phyloP scores from a whole-genome alignment of 78 protist species.

The Anaeramoeba flamelloides region DNA sequence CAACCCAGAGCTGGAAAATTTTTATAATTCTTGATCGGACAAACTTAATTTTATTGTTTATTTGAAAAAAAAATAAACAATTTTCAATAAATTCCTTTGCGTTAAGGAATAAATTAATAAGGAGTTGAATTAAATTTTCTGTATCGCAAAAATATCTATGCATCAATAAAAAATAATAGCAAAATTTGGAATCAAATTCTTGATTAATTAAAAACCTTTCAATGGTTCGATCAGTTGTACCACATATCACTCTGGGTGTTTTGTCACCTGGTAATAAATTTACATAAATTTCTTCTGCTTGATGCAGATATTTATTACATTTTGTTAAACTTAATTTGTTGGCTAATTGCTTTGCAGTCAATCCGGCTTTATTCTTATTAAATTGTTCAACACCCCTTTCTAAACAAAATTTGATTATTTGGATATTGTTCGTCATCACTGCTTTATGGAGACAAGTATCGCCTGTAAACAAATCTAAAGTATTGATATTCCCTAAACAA shows the following conservation, averaged over 20 bases:
- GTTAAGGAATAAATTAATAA: not conserved
- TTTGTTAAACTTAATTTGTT: not conserved
- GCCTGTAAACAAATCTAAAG: not conserved
- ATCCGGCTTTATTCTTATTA: not conserved
- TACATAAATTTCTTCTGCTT: not conserved
- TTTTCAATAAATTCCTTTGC: not conserved
- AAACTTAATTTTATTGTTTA: not conserved
- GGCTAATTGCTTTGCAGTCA: not conserved
- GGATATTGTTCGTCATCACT: not conserved
- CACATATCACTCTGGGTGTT: not conserved
- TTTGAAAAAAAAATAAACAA: not conserved
- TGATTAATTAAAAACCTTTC: not conserved
- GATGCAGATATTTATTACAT: not conserved
- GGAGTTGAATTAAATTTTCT: not conserved
- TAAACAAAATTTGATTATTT: not conserved
- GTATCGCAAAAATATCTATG: not conserved
- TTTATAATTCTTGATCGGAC: not conserved
- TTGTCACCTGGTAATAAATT: not conserved
- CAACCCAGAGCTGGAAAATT: not conserved
- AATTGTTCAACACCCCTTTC: not conserved
- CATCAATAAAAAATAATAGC: not conserved
- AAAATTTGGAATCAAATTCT: not conserved
- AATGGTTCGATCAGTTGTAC: not conserved
- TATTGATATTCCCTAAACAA: not conserved
- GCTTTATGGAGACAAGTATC: not conserved